Base-by-base conservation (phyloP, 2,329 filamentous ascomycete species). In the Volutella citrinella region DNA sequence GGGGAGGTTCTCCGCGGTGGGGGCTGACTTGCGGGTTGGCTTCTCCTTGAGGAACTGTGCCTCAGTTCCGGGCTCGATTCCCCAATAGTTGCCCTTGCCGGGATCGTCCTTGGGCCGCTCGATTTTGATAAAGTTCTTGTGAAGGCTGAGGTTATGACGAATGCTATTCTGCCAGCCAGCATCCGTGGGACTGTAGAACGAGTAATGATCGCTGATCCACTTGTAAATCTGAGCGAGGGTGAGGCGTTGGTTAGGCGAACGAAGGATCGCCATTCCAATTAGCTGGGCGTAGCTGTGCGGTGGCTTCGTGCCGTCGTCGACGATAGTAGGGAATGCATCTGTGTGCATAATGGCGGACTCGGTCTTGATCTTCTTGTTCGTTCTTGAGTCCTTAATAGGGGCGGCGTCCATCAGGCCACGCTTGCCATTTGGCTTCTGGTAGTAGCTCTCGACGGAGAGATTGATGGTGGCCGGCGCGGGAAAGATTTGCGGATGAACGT, bases 81-180 rank as follows among this genome's bases (percentile, higher is more conserved):
- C 80, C 93, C 93, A 97, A 67, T 97, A 97, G 63, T 95, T 91
- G 26, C 93, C 93, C 65, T 97, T 97, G 52, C 93, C 93, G 4
- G 91, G 90, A 54, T 97, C 93, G 57, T 96, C 90, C 70, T 97
- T 97, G 37, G 90, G 89, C 39, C 93, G 79, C 62, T 96, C 90
- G 56, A 95, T 85, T 67, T 97, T 97, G 59, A 90, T 82, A 56
- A 97, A 97, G 28, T 87, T 87, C 66, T 97, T 97, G 72, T 96
- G 95, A 27, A 98, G 72, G 56, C 90, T 96, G 20, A 98, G 79
- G 52, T 98, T 98, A 64, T 98, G 93, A 20, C 93, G 85, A 60
- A 98, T 98, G 68, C 93, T 97, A 64, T 98, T 98, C 64, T 97
- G 91, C 93, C 93, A 98, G 44, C 93, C 91, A 10, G 86, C 81